These are phyloP conservation scores for Coix lacrymajobi DNA, from an alignment of 176 grass and related monocot genomes.

Conservation along the genomic window DNA sequence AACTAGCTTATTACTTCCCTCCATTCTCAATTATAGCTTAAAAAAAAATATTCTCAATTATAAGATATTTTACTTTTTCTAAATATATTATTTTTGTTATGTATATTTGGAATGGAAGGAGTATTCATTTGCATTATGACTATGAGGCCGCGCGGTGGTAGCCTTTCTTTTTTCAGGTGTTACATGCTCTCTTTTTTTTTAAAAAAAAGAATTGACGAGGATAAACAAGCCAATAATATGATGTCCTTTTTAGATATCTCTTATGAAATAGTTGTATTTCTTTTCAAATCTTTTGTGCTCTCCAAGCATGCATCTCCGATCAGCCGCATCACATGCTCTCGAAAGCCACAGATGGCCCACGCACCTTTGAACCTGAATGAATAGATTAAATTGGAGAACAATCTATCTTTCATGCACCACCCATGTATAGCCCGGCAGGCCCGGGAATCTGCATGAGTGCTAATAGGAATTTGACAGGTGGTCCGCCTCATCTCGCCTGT, in stretches of 20 bases:
- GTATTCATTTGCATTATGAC: background rate
- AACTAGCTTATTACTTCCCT: background rate
- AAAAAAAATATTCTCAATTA: too few species aligned
- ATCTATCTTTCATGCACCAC: background rate
- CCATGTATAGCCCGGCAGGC: background rate
- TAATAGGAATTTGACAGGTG: constrained; percentile 35
- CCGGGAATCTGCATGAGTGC: constrained; percentile 21
- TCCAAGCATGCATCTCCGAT: constrained; percentile 28
- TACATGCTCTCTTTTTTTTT: background rate
- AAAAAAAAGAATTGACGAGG: background rate
- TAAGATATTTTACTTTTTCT: too few species aligned
- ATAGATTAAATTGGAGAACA: constrained; percentile 13
- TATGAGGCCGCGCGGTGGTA: background rate
- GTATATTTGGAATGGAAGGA: background rate
- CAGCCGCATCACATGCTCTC: constrained; percentile 45
- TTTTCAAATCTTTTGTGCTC: constrained; percentile 29
- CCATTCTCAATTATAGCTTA: too few species aligned
- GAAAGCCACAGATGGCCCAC: constrained; percentile 5
- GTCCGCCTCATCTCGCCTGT: background rate
- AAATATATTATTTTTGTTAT: too few species aligned
- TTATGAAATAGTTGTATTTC: background rate
- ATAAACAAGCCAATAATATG: constrained; percentile 14
- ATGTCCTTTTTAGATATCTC: constrained; percentile 6
- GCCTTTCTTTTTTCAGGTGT: background rate
- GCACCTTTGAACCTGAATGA: constrained; percentile 5